phyloP scores from a whole-genome alignment of 2,329 filamentous ascomycete genomes.

The Bipolaris sorokiniana region DNA sequence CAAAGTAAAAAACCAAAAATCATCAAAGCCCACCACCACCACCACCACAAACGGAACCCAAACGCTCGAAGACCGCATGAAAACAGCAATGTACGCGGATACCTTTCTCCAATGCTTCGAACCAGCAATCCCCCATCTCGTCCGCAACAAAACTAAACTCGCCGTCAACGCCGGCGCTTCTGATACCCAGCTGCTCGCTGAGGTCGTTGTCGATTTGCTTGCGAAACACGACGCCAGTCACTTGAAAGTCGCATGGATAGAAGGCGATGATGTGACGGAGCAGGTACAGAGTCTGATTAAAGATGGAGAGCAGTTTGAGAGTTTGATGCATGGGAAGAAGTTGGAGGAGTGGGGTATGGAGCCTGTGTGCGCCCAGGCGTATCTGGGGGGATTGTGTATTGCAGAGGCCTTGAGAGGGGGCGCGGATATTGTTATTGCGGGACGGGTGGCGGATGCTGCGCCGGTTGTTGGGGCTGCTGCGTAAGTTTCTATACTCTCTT shows the following conservation, averaged over 20 bases:
- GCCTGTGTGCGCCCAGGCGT: slow-evolving; percentile 28
- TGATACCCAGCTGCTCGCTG: slow-evolving; percentile 53
- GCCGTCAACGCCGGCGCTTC: slow-evolving; percentile 62
- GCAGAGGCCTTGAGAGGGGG: slow-evolving; percentile 34
- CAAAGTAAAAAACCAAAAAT: slow-evolving; percentile 44
- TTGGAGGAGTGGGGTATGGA: slow-evolving; percentile 44
- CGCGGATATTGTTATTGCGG: slow-evolving; percentile 42
- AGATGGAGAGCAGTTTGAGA: slow-evolving; percentile 48
- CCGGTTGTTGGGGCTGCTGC: slow-evolving; percentile 56
- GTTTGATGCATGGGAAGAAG: slow-evolving; percentile 47
- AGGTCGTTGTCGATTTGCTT: slow-evolving; percentile 20
- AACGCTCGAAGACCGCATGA: slow-evolving; percentile 48
- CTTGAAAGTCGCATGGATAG: slow-evolving; percentile 32
- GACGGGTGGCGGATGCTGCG: slow-evolving; percentile 37
- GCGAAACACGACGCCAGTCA: slow-evolving; percentile 17
- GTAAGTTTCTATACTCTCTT: slow-evolving; percentile 29
- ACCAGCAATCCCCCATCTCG: slow-evolving; percentile 27
- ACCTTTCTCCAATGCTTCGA: slow-evolving; percentile 58
- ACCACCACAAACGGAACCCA: slow-evolving; percentile 37
- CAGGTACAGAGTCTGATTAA: slow-evolving; percentile 45
- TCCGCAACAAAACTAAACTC: slow-evolving; percentile 48
- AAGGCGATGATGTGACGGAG: slow-evolving; percentile 31
- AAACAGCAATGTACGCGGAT: slow-evolving; percentile 35
- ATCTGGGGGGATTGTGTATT: slow-evolving; percentile 30
- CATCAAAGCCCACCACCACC: neutral